Evolutionary conservation across 345 rosid species (phyloP).

Genomic region (Populus pruinosa): DNA sequence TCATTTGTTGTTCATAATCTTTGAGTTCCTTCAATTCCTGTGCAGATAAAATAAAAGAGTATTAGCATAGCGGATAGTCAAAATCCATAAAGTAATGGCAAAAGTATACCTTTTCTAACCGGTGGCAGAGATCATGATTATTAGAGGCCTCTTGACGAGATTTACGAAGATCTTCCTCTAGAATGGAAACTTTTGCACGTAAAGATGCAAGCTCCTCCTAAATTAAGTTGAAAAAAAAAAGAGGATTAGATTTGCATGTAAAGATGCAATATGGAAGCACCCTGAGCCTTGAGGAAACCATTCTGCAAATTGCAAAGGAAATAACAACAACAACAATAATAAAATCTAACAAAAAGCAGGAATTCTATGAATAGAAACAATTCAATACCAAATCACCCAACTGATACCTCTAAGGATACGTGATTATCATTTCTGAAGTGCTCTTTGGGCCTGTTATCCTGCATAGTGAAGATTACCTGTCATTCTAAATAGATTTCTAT

Average conservation of each 20-base stretch:
- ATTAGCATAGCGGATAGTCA: not conserved
- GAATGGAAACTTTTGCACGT: constrained; percentile 51
- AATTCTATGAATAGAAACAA: not conserved
- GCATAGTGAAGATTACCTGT: constrained; percentile 13
- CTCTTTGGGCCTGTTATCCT: constrained; percentile 64
- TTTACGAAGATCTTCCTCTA: constrained; percentile 84
- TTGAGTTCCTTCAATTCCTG: constrained; percentile 89
- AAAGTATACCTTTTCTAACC: constrained; percentile 67
- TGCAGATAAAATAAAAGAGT: constrained; percentile 9
- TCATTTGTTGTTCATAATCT: constrained; percentile 78
- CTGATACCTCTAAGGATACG: constrained; percentile 52
- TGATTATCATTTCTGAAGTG: constrained; percentile 44
- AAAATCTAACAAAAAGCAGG: not conserved
- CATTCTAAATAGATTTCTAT: not conserved
- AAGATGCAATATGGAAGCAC: not conserved
- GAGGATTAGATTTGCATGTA: constrained; percentile 6
- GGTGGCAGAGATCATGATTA: constrained; percentile 44
- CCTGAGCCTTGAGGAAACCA: not conserved
- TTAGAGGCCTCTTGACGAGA: constrained; percentile 68
- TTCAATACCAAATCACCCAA: not conserved
- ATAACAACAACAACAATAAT: not conserved
- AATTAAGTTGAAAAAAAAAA: constrained; percentile 22
- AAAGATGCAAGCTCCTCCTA: constrained; percentile 76
- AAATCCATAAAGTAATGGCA: constrained; percentile 4
- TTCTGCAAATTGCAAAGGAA: not conserved